phyloP scores from a whole-genome alignment of 2,329 filamentous ascomycete genomes.

The Neonectria sp. region DNA sequence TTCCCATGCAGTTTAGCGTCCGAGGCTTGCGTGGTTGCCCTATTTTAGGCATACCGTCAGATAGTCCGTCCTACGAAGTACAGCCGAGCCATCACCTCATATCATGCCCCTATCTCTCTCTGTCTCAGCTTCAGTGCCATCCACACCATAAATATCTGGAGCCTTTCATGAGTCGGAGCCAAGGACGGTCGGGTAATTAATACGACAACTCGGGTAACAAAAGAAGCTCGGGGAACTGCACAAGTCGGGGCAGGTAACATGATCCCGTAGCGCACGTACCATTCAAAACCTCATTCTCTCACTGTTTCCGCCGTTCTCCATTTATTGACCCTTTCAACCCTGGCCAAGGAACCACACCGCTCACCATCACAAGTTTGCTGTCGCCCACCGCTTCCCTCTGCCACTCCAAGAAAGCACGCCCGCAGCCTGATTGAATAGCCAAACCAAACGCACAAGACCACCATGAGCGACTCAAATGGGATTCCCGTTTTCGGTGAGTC shows the following conservation, averaged over 20 bases:
- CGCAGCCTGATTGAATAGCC: background rate
- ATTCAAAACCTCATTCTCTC: background rate
- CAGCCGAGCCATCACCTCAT: background rate
- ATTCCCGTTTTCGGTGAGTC: conserved; percentile 21
- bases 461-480: conserved; percentile 7
- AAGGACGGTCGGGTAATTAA: background rate
- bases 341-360: conserved; percentile 3
- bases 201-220: background rate
- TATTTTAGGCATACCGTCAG: conserved; percentile 3
- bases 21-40: background rate
- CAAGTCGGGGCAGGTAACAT: background rate
- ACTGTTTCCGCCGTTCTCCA: conserved; percentile 1
- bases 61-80: background rate
- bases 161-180: background rate
- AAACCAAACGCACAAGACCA: background rate
- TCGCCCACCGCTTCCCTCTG: background rate
- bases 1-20: background rate
- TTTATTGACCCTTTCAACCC: conserved; percentile 19
- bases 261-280: background rate
- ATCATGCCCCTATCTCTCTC: background rate
- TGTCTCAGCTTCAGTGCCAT: background rate
- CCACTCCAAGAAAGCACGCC: background rate
- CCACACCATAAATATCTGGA: background rate
- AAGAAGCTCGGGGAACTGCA: background rate
- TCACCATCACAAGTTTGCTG: background rate